Base-by-base conservation (phyloP, 2,329 filamentous ascomycete species). In the Epichloe hybrida region DNA sequence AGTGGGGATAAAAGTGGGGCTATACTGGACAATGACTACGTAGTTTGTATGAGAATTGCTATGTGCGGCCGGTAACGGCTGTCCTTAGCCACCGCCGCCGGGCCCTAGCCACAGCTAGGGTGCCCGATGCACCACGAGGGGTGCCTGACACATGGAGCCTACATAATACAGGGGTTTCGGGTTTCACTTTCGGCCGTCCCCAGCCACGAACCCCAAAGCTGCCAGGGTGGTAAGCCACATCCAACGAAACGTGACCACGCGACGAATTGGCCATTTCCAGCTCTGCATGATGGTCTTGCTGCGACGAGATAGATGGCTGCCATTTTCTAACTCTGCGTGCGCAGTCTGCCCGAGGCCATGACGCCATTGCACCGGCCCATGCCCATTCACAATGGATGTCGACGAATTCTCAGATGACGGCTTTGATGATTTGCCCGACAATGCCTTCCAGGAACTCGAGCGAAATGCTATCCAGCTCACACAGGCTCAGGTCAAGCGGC, bases 321-420 rank as follows among this genome's bases (percentile, higher is more conserved):
- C 39, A 23, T 12, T 13, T 3, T n/a, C 39, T 3, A 13, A 27
- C 46, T 12, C 23, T n/a, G 21, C 11, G 34, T 35, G 35, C 31
- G 6, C 48, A 27, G 31, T 39, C 20, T 20, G 15, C 23, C 27
- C 5, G 50, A 52, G 38, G 46, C 54, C 49, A 58, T 54, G 57
- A 54, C 37, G 46, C 38, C 49, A 23, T 37, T 27, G 21, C 34
- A 34, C 13, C 40, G 51, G 45, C 48, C 55, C 59, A 54, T 55
- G 45, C 48, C 55, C 59, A 54, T 55, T 50, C 55, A 56, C 49
- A 52, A 69, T 69, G 67, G 66, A 68, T 52, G 52, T 68, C 67
- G 78, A 81, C 67, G 75, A 79, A 54, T 83, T 80, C 61, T 78
- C 73, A 53, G 81, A 83, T 61, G 80, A 82, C 61, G 79, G 74